Evolutionary conservation across 164 flowering plant species (phyloP), one percentile per base, ranked within the genome.

Genomic region (Macadamia integrifolia): DNA sequence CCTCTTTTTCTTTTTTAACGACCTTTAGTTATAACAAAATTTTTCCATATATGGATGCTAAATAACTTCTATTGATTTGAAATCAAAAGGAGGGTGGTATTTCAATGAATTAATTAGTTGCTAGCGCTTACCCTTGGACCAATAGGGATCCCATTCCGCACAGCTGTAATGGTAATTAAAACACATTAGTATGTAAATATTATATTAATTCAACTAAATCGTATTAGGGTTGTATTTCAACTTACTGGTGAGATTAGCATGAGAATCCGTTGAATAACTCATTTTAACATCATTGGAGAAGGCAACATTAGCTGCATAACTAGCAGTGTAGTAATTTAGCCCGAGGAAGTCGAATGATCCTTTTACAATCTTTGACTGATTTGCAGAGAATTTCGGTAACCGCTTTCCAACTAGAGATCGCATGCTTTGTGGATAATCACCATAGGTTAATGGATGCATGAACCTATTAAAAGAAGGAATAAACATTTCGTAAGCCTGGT

Each of bases 101-200:
- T 5, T 43, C 6, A 5, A 5, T 43, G 6, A 43, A 9, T 43
- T 0, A 23, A 23, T 23, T 23, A 23, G 23, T 43, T 43, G 6
- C 7, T 43, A 43, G 9, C 6, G 15, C 69, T 5, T 58, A 80
- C 85, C 80, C 66, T 64, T 50, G 66, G 61, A 46, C 87, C 85
- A 60, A 82, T 78, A 3, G 77, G 76, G 35, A 76, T 29, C 1
- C 85, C 87, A 65, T 84, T 64, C 40, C 70, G 71, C 43, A 61
- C 76, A 0, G 69, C 84, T 80, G 76, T 50, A 3, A 50, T 6
- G 13, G 13, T 23, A 23, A 23, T 23, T 9, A 2, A 50, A 9
- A 10, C 13, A 9, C 3, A 3, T 50, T 15, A 10, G 3, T 23
- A 23, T 23, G 23, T 23, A 23, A 23, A 23, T 23, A 23, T 23